A percentile compares a stretch with the other conserved stretches of the same genome.
phyloP scores from a whole-genome alignment of 495 filamentous ascomycete species.

The Bacidia rubella region DNA sequence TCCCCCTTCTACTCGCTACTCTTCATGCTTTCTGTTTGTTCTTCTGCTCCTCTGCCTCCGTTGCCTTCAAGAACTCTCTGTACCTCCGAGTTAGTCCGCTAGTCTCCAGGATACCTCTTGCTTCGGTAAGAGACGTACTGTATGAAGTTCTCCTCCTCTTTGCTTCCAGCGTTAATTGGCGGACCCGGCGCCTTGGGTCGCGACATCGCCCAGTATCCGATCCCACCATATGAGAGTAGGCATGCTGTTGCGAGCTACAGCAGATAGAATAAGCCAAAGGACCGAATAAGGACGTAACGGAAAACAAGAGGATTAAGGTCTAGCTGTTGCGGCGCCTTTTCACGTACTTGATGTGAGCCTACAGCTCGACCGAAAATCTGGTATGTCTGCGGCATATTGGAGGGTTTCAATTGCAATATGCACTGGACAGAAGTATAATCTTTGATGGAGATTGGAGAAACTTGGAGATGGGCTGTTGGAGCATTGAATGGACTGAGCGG shows the following conservation, averaged over 20 bases:
- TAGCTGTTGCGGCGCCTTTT: neutral
- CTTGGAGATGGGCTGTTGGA: conserved; percentile 2
- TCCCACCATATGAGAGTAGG: conserved; percentile 53
- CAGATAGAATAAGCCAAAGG: neutral
- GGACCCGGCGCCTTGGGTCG: conserved; percentile 56
- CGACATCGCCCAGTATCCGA: conserved; percentile 37
- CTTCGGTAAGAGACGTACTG: conserved; percentile 42
- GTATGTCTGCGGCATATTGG: conserved; percentile 45
- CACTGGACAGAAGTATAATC: conserved; percentile 21
- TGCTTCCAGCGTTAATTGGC: conserved; percentile 73
- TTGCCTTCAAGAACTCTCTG: conserved; percentile 69
- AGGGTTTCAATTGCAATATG: conserved; percentile 18
- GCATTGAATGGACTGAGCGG: neutral
- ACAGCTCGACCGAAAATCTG: conserved; percentile 76
- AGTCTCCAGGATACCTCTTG: neutral
- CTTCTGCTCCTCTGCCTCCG: conserved; percentile 57
- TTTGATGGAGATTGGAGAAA: conserved; percentile 10
- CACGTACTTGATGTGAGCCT: conserved; percentile 84
- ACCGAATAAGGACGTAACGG: neutral
- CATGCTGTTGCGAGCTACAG: conserved; percentile 73
- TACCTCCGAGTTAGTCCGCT: neutral
- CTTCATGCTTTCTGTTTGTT: conserved; percentile 32
- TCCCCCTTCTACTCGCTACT: neutral
- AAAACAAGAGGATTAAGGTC: no score
- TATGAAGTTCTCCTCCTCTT: conserved; percentile 95